phyloP scores from a whole-genome alignment of 2,329 filamentous ascomycete species.

The Dactylellina sp. region DNA sequence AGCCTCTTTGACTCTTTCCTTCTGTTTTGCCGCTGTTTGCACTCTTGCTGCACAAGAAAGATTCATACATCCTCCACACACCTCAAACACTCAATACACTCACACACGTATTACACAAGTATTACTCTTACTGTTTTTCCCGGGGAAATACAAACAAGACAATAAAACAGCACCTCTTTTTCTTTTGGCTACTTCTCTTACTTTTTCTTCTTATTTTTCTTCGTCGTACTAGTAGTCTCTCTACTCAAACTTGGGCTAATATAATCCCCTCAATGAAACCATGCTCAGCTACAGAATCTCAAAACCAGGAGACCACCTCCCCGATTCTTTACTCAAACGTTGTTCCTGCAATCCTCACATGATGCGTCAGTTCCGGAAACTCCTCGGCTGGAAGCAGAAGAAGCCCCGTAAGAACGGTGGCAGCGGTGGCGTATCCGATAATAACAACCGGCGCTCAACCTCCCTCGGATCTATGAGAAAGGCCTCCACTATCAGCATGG shows the following conservation, averaged over 20 bases:
- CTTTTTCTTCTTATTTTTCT: not conserved
- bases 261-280: conserved; percentile 40
- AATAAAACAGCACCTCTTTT: not conserved
- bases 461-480: conserved; percentile 49
- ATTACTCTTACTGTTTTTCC: conserved; percentile 8
- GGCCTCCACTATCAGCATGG: conserved; percentile 53
- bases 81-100: conserved; percentile 6
- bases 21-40: conserved; percentile 16
- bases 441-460: conserved; percentile 39
- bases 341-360: conserved; percentile 55
- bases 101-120: not conserved
- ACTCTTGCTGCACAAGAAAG: conserved; percentile 22
- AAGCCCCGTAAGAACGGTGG: conserved; percentile 50
- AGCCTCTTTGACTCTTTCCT: conserved; percentile 14
- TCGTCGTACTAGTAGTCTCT: too few relatives aligned
- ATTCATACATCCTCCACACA: conserved; percentile 24
- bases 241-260: conserved; percentile 30
- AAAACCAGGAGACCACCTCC: conserved; percentile 44
- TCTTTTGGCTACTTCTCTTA: not conserved
- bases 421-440: conserved; percentile 19
- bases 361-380: conserved; percentile 56
- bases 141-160: conserved; percentile 7
- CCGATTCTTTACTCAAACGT: conserved; percentile 26
- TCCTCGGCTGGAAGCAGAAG: conserved; percentile 57
- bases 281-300: conserved; percentile 56